Conservation (phyloP, 2,329 filamentous ascomycete species). For the Fusarium sp. region DNA sequence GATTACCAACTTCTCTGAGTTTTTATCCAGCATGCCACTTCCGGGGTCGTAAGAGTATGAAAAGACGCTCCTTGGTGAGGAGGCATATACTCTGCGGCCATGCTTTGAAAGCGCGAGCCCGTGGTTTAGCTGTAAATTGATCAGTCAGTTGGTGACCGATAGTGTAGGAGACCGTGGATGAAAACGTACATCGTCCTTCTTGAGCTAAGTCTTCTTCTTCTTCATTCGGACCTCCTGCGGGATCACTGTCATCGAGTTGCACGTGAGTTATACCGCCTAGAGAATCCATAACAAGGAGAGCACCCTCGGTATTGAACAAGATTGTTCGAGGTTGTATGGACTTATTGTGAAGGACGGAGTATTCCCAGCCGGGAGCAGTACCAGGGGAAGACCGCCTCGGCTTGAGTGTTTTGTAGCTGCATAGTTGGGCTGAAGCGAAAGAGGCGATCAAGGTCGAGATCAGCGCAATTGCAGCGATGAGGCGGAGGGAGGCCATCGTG, state of each 20-base stretch:
- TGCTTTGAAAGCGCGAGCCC: constrained; percentile 62
- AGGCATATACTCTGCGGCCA: constrained; percentile 64
- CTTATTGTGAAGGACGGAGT: constrained; percentile 52
- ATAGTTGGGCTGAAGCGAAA: constrained; percentile 11
- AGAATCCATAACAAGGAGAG: constrained; percentile 55
- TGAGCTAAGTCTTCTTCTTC: constrained; percentile 48
- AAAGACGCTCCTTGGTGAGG: constrained; percentile 65
- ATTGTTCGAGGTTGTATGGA: constrained; percentile 55
- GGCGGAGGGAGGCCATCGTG: constrained; percentile 20
- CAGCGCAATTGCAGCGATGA: constrained; percentile 4
- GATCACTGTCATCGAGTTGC: constrained; percentile 52
- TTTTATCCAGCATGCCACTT: constrained; percentile 52
- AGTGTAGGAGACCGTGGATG: background rate
- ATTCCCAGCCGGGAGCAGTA: constrained; percentile 54
- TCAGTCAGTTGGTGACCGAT: constrained; percentile 5
- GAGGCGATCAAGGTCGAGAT: constrained; percentile 7
- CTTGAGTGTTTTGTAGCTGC: constrained; percentile 40
- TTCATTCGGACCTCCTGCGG: constrained; percentile 48
- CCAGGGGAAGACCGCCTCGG: constrained; percentile 49
- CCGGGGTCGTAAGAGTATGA: constrained; percentile 71
- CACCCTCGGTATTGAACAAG: constrained; percentile 55
- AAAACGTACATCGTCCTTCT: constrained; percentile 46
- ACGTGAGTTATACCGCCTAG: constrained; percentile 53
- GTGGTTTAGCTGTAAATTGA: constrained; percentile 60
- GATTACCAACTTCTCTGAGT: constrained; percentile 60